Base-by-base conservation (phyloP, 2,329 filamentous ascomycete genomes). In the Curvularia verruculosa region DNA sequence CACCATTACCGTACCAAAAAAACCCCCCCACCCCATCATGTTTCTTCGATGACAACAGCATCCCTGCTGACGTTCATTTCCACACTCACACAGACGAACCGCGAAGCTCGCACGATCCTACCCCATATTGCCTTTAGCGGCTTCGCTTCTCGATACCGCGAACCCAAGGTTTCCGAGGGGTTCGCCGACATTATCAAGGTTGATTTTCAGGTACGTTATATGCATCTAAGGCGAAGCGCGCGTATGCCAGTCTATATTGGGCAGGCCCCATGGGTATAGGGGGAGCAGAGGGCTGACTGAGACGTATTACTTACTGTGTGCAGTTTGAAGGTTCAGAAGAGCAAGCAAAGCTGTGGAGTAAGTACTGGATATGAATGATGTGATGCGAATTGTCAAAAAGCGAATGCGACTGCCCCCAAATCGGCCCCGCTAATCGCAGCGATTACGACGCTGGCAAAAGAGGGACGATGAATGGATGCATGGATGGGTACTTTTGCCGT, bases 51-150 rank as follows among this genome's bases (percentile, higher is more conserved):
- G 52, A 60, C 50, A 50, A 49, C n/a, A 47, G 37, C 26, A 54
- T 53, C 49, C 31, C 61, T 57, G 54, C 61, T 71, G 49, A 70
- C 60, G 60, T 53, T 19, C 5, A 51, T 54, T 29, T 53, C 40
- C 55, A 52, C 26, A 29, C 26, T n/a, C n/a, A 29, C 54, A 50
- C 49, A 88, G 81, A 82, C 92, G 78, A 98, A 98, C 70, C 94
- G 93, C 1, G 94, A 98, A 75, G 84, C 86, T 23, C 85, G 95
- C 60, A 79, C 83, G 0, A 82, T 86, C 1, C 82, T 99, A 5
- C 93, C 94, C 0, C 85, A 85, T 43, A 81, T 95, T 61, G 94
- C 95, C 0, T 98, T 97, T 74, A 86, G 83, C 23, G 84, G 87
- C 12, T 99, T 92, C 71, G 80, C 82, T 15, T 85, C 87, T 8